A percentile compares a stretch with the other conserved stretches of the same genome.
phyloP scores from a whole-genome alignment of 139 green algal species.

The Auxenochlorella pyrenoidosa region DNA sequence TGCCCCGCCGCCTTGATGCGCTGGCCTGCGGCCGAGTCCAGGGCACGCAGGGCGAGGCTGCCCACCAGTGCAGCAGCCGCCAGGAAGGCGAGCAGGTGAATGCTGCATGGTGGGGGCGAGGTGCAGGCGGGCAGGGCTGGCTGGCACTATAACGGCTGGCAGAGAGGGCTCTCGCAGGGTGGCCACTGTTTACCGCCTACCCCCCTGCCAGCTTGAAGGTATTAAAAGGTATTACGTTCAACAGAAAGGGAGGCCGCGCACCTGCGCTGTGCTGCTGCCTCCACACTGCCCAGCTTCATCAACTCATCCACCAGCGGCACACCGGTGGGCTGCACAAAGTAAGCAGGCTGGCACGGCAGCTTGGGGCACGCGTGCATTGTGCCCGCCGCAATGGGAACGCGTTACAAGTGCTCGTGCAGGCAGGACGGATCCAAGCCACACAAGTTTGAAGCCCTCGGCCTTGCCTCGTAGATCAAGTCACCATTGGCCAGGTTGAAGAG shows the following conservation, averaged over 20 bases:
- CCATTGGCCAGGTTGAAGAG: background rate
- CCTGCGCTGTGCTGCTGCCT: background rate
- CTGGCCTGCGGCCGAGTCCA: background rate
- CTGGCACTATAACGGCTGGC: no score
- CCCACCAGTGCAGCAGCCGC: background rate
- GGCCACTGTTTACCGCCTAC: no score
- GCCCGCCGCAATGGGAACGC: no score
- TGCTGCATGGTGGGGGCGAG: background rate
- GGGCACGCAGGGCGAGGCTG: background rate
- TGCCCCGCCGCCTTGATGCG: background rate
- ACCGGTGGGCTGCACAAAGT: background rate
- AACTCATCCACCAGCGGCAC: conserved; percentile 25
- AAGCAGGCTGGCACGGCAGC: background rate
- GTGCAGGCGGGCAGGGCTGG: no score
- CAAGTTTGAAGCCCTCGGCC: no score
- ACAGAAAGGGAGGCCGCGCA: no score
- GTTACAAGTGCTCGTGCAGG: no score
- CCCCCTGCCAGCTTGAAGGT: no score
- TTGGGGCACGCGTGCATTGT: no score
- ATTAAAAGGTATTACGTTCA: no score
- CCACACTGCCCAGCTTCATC: conserved; percentile 18
- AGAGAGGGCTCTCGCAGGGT: background rate
- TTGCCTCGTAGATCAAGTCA: background rate
- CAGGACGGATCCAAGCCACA: no score
- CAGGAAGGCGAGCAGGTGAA: background rate